A percentile compares a stretch with the other conserved stretches of the same genome.
These are phyloP conservation scores for Dioszegia hungarica DNA, from an alignment of 768 basidiomycete genomes.

Conservation along the genomic window DNA sequence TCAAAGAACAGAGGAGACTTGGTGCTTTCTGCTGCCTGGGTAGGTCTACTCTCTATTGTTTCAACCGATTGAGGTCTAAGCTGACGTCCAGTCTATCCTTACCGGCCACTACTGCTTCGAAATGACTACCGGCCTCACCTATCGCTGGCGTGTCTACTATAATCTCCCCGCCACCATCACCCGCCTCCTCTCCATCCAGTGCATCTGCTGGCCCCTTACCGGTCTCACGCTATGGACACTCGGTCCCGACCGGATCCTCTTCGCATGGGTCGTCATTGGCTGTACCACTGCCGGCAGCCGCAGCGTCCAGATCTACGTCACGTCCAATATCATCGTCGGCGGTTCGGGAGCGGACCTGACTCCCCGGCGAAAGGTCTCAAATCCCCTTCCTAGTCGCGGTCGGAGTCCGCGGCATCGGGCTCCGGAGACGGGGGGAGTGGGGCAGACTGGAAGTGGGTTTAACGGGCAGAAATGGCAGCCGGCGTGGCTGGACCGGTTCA, in stretches of 20 bases:
- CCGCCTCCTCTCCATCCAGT: constrained; percentile 84
- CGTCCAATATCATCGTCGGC: constrained; percentile 63
- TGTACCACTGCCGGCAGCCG: constrained; percentile 70
- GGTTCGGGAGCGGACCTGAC: not conserved
- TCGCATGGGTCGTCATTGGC: constrained; percentile 84
- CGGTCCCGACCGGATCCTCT: constrained; percentile 67
- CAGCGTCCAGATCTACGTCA: constrained; percentile 86
- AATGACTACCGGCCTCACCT: constrained; percentile 80
- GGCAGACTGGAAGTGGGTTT: not conserved
- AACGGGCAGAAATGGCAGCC: not conserved
- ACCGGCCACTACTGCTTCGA: constrained; percentile 85
- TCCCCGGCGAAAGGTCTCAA: not conserved
- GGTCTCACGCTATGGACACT: constrained; percentile 74
- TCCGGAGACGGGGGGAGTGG: not conserved
- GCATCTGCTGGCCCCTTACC: constrained; percentile 94
- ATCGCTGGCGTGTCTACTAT: constrained; percentile 88
- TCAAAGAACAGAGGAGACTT: constrained; percentile 25
- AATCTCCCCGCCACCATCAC: constrained; percentile 80
- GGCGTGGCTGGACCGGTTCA: constrained; percentile 25
- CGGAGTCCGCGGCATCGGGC: not conserved
- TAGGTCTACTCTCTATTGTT: too few species aligned
- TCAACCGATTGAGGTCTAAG: too few species aligned
- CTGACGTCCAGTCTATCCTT: constrained; percentile 59
- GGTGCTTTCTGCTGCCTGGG: constrained; percentile 41
- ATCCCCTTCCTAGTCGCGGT: not conserved